Conservation (phyloP, 1,139 yeast genomes). For the Sugiyamaella castrensis region DNA sequence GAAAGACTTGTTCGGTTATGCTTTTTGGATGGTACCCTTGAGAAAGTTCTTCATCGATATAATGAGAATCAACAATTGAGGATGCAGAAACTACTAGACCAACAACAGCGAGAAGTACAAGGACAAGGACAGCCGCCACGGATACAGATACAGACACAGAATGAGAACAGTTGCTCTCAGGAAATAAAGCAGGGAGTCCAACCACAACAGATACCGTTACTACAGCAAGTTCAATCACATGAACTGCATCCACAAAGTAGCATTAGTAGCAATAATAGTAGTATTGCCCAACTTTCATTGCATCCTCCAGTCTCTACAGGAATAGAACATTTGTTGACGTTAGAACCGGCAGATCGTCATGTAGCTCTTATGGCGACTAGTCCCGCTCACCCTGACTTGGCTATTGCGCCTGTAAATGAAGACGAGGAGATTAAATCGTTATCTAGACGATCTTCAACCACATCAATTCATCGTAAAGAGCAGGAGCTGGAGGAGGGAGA, state of each 20-base stretch:
- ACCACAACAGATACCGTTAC: neutral
- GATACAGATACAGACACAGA: too few species aligned
- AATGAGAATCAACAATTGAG: slow-evolving; percentile 15
- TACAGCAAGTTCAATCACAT: neutral
- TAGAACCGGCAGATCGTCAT: slow-evolving; percentile 10
- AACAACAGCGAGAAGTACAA: neutral
- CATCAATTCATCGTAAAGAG: slow-evolving; percentile 47
- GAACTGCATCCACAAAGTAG: neutral
- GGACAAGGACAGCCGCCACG: too few species aligned
- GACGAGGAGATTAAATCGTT: slow-evolving; percentile 16
- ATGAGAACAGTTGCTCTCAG: too few species aligned
- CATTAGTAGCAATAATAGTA: neutral
- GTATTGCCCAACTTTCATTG: neutral
- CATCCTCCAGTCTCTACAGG: neutral
- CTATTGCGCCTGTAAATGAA: slow-evolving; percentile 24
- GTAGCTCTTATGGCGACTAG: slow-evolving; percentile 10
- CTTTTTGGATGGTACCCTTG: slow-evolving; percentile 35
- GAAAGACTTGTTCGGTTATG: slow-evolving; percentile 34
- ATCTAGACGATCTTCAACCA: slow-evolving; percentile 26
- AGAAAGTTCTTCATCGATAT: slow-evolving; percentile 31
- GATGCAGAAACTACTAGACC: slow-evolving; percentile 3
- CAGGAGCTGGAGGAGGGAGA: slow-evolving; percentile 93
- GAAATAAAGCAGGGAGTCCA: too few species aligned
- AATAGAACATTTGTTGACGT: slow-evolving; percentile 4
- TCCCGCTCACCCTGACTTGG: slow-evolving; percentile 24